phyloP scores from a whole-genome alignment of 148 eudicot species.

The Spergularia bocconei region DNA sequence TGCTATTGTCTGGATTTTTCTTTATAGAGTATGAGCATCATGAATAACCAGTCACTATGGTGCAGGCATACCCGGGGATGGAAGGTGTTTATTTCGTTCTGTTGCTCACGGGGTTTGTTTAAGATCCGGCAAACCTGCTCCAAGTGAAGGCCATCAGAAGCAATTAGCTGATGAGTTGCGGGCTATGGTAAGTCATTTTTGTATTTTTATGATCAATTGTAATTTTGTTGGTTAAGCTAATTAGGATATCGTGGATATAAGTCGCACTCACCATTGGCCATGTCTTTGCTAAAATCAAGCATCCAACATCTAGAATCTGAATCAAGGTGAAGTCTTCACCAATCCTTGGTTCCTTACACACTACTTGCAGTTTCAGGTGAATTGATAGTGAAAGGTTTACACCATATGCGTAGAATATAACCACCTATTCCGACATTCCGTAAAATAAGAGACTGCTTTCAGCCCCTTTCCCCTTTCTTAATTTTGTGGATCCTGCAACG shows the following conservation, averaged over 20 bases:
- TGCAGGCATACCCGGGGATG: constrained; percentile 97
- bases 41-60: constrained; percentile 10
- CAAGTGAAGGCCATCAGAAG: constrained; percentile 69
- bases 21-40: constrained; percentile 5
- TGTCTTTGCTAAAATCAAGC: background rate
- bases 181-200: constrained; percentile 47
- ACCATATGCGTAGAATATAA: background rate
- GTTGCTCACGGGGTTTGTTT: constrained; percentile 95
- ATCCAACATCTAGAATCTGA: too few relatives aligned
- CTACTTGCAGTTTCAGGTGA: too few relatives aligned
- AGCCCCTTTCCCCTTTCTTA: too few relatives aligned
- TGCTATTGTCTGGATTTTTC: background rate
- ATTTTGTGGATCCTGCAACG: background rate
- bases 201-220: background rate
- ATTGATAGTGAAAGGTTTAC: background rate
- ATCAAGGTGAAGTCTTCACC: too few relatives aligned
- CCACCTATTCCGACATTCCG: too few relatives aligned
- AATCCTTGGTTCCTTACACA: too few relatives aligned
- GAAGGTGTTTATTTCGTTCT: constrained; percentile 95
- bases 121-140: constrained; percentile 73
- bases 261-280: background rate
- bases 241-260: background rate
- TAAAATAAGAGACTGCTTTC: too few relatives aligned
- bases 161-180: constrained; percentile 91
- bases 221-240: background rate